These are phyloP conservation scores for Deuterostichococcus epilithicus DNA, from an alignment of 139 green algal genomes.

Conservation along the genomic window DNA sequence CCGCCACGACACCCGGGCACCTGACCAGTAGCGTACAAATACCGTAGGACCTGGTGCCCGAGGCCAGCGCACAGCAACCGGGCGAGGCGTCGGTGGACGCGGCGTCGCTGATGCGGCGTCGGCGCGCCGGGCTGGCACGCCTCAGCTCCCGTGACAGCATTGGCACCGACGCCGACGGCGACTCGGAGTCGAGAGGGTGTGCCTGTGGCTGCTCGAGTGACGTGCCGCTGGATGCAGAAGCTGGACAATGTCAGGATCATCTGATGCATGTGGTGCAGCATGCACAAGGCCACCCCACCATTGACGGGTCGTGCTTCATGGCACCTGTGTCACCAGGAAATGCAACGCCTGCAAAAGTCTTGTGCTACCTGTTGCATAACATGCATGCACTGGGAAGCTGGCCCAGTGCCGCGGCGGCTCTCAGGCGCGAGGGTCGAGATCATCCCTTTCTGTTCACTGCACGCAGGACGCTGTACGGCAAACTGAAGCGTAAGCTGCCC, in stretches of 20 bases:
- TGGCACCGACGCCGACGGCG: neutral
- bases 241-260: neutral
- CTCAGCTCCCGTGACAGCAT: neutral
- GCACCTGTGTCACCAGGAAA: no score
- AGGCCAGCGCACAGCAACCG: no score
- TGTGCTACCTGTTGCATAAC: no score
- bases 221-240: neutral
- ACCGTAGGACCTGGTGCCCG: no score
- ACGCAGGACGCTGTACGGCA: neutral
- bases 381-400: neutral
- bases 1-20: no score
- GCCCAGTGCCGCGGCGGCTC: no score
- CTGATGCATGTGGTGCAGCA: neutral
- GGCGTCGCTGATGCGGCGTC: no score
- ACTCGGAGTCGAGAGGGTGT: no score
- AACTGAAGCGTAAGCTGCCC: neutral
- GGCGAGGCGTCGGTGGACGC: neutral
- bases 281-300: no score
- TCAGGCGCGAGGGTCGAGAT: neutral
- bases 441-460: neutral
- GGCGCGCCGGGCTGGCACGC: neutral
- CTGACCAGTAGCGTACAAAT: no score
- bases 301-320: no score
- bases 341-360: neutral
- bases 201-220: no score